Base-by-base conservation (phyloP, 1,139 yeast genomes). In the Pichia sp. region DNA sequence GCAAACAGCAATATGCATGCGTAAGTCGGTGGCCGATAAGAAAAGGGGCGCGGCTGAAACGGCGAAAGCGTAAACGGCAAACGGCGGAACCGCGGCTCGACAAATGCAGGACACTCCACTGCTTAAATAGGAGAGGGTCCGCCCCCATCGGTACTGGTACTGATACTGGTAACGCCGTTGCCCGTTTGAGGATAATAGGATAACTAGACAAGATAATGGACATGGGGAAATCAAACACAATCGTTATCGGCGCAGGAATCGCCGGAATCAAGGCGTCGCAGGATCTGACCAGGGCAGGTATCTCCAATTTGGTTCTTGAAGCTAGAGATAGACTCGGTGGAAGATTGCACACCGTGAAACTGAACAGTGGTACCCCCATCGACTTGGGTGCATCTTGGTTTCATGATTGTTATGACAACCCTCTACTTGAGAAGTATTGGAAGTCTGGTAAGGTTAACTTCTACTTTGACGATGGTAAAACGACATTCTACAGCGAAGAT, bases 331-430 rank as follows among this genome's bases (percentile, higher is more conserved):
- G 68, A 19, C 43, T 71, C 22, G 87, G 87, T 14, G 87, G 86
- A 2, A 57, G 82, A 38, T 48, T 76, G 16, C 51, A 63, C 24
- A 64, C 77, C 2, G 45, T 48, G 8, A 35, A 43, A 7, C 36
- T 55, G 5, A 44, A 41, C 4, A 47, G 51, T 17, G 67, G 65
- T 12, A 35, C 56, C 2, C 52, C 55, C 11, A 37, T 56, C 47
- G 96, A 86, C 55, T 48, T 85, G 19, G 96, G 96, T 0, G 95
- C 94, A 1, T 74, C 88, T 6, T 86, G 96, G 96, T 80, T 82
- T 52, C 96, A 86, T 51, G 94, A 85, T 49, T 72, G 85, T 6
- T 59, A 83, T 35, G 66, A 68, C 32, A 86, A 86, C 50, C 70
- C 70, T 2, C 66, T 82, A 12, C 77, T 77, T 42, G 67, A 70